Percentiles rank a stretch among this genome's conserved stretches.
Evolutionary conservation across 192 early-diverging fungal species (phyloP).

Genomic region (Coemansia sp.): DNA sequence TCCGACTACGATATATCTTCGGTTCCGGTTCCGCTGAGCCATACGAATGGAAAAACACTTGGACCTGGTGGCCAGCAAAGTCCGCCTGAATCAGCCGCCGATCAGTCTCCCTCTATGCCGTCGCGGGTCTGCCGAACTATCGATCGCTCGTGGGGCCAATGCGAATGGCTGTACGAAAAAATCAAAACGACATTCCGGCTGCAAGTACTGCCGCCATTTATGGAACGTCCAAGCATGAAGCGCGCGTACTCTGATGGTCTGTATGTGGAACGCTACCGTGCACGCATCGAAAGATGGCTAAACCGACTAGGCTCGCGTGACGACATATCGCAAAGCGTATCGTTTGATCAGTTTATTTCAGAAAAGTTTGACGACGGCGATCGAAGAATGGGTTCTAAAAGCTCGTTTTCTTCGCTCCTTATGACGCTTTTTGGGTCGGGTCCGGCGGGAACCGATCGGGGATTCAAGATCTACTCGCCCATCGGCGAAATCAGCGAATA

Average conservation of each 20-base stretch:
- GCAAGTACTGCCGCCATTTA: conserved; percentile 47
- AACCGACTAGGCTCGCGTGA: conserved; percentile 46
- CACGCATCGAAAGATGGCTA: conserved; percentile 52
- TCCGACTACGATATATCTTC: conserved; percentile 1
- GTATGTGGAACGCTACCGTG: conserved; percentile 38
- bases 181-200: conserved; percentile 35
- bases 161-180: conserved; percentile 49
- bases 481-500: conserved; percentile 48
- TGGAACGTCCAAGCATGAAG: conserved; percentile 26
- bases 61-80: background rate
- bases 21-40: background rate
- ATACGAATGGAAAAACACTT: background rate
- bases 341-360: conserved; percentile 44
- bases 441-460: conserved; percentile 11
- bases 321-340: conserved; percentile 33
- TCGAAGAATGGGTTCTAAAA: conserved; percentile 21
- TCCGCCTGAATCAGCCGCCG: background rate
- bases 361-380: conserved; percentile 29
- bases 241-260: conserved; percentile 12
- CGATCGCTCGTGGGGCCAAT: conserved; percentile 51
- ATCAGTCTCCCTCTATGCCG: background rate
- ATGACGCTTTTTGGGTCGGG: conserved; percentile 37
- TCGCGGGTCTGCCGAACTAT: conserved; percentile 30
- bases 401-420: conserved; percentile 41
- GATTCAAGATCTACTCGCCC: conserved; percentile 38